Base-by-base conservation (phyloP, 2,329 filamentous ascomycete species). In the Penicillium sclerotigenum region DNA sequence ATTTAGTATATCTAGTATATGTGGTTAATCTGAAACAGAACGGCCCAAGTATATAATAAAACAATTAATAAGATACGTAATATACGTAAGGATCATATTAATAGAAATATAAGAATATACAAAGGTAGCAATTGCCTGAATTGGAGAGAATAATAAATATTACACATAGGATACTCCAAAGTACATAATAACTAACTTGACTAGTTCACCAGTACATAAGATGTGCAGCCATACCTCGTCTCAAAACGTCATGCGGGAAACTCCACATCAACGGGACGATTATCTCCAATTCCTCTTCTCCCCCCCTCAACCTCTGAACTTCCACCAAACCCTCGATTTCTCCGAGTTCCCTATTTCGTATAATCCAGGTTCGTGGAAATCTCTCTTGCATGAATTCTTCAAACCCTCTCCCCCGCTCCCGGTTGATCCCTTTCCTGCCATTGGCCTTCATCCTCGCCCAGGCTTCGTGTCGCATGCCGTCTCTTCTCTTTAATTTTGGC, bases 351-450 rank as follows among this genome's bases (percentile, higher is more conserved):
- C 28, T 4, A 5, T 20, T 43, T 43, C 13, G 16, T 16, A 38
- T 18, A 38, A 2, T 5, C 54, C 53, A 63, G 62, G 60, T 64
- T 60, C 50, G 60, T 64, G 29, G 14, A 36, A 24, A 20, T 57
- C 37, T 22, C 41, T 47, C 34, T 52, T 59, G 54, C 60, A 57
- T 62, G 5, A 18, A 18, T 55, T 28, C 51, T 57, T 53, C 57
- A 49, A 56, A 54, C 34, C 34, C 22, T 51, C 46, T 26, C 40
- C 52, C 53, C 57, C 50, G 38, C 57, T 52, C 49, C 34, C 58
- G 45, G 50, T 52, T 57, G 63, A 62, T 65, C 63, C 48, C 54
- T 28, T 48, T 33, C 47, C 33, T 28, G 37, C 48, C 33, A 52
- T 57, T 52, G 54, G 53, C 38, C 43, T 56, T 16, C 2, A 28